These are phyloP conservation scores for Malus hybrid DNA, from an alignment of 331 rosid species.

Conservation along the genomic window DNA sequence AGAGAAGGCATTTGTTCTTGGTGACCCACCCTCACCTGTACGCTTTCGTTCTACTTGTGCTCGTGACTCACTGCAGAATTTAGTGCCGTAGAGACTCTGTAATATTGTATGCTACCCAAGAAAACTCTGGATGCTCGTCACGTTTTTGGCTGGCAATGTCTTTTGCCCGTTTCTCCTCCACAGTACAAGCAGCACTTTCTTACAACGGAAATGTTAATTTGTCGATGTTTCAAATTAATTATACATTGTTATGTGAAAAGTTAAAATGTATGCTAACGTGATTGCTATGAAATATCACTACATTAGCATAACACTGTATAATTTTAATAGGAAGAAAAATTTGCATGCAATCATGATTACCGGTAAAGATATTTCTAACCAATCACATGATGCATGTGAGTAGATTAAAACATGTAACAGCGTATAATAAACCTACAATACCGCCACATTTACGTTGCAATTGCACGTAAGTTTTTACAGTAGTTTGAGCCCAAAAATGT, in stretches of 20 bases:
- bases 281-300: not conserved
- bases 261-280: too few relatives aligned
- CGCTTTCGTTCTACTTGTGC: not conserved
- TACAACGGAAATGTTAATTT: too few relatives aligned
- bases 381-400: too few relatives aligned
- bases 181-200: not conserved
- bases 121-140: not conserved
- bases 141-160: not conserved
- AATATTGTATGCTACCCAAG: slow-evolving; percentile 1
- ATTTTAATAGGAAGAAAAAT: too few relatives aligned
- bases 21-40: slow-evolving; percentile 2
- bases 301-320: not conserved
- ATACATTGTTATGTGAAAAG: not conserved
- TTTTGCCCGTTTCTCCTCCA: not conserved
- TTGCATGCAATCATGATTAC: not conserved
- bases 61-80: slow-evolving; percentile 1
- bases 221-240: too few relatives aligned
- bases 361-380: not conserved
- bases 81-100: not conserved
- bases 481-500: too few relatives aligned
- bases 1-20: not conserved
- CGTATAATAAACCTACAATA: too few relatives aligned
- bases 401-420: too few relatives aligned
- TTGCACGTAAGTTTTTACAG: not conserved
- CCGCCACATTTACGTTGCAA: not conserved